Evolutionary conservation across 2,329 filamentous ascomycete genomes (phyloP).

Genomic region (Neofusicoccum sp.): DNA sequence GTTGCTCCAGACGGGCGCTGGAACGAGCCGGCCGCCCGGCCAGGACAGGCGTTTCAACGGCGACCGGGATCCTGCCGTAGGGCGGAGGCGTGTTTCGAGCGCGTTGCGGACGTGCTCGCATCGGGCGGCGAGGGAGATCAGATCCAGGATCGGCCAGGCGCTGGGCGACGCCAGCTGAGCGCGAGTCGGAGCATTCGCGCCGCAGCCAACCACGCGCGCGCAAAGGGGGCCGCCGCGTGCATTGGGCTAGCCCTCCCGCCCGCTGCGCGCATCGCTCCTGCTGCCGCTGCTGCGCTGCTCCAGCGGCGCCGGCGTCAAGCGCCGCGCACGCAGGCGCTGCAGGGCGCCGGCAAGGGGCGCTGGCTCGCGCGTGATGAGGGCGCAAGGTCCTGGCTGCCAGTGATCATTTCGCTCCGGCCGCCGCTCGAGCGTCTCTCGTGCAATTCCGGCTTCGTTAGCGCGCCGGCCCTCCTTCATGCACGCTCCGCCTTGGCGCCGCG

Average conservation of each 20-base stretch:
- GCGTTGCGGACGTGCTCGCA: constrained; percentile 11
- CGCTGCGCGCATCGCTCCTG: background rate
- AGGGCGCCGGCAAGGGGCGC: background rate
- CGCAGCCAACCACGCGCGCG: constrained; percentile 7
- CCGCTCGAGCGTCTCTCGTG: background rate
- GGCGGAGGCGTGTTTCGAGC: constrained; percentile 15
- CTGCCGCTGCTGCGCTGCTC: background rate
- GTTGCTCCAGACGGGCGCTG: background rate
- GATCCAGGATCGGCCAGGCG: constrained; percentile 12
- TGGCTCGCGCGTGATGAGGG: constrained; percentile 1
- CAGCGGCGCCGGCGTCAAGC: no score
- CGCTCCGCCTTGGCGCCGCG: constrained; percentile 16
- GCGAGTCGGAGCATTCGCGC: constrained; percentile 1
- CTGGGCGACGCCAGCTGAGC: background rate
- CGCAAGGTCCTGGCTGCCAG: background rate
- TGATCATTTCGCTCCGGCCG: background rate
- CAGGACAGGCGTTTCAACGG: constrained; percentile 15
- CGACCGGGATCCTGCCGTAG: constrained; percentile 9
- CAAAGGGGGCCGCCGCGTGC: background rate
- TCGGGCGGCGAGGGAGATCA: background rate
- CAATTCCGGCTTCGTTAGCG: background rate
- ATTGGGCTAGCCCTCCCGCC: constrained; percentile 1
- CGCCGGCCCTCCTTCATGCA: constrained; percentile 14
- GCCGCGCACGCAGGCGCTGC: background rate
- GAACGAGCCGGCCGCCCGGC: constrained; percentile 9